Conservation (phyloP, 2,329 filamentous ascomycete genomes). For the Parafenestella ontariensis region DNA sequence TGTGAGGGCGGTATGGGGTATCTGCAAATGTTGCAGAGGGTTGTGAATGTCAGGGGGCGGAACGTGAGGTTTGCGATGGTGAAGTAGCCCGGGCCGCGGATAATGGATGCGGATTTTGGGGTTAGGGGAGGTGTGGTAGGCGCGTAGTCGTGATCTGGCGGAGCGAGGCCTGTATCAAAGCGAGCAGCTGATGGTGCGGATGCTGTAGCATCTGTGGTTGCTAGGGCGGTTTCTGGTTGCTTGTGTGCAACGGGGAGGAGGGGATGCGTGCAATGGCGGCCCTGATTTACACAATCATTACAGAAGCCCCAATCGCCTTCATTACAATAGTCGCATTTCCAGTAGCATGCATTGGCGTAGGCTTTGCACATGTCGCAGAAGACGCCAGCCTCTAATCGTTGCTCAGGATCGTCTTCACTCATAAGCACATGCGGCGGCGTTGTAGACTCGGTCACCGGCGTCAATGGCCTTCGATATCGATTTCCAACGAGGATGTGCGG, state of each 20-base stretch:
- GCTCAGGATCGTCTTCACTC: conserved; percentile 71
- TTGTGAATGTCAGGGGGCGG: conserved; percentile 73
- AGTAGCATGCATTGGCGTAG: conserved; percentile 84
- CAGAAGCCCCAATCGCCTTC: conserved; percentile 96
- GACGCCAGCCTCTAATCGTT: conserved; percentile 76
- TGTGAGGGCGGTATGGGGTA: conserved; percentile 73
- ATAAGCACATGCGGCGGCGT: conserved; percentile 42
- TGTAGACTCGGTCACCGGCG: conserved; percentile 29
- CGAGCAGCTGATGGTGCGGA: conserved; percentile 24
- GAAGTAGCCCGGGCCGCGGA: conserved; percentile 41
- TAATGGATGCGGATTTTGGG: conserved; percentile 54
- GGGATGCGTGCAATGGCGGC: conserved; percentile 80
- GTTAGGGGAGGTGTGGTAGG: conserved; percentile 48
- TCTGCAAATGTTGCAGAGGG: conserved; percentile 79
- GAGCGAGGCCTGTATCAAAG: conserved; percentile 29
- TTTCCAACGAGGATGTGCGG: conserved; percentile 62
- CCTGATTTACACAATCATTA: conserved; percentile 83
- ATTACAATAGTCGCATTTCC: conserved; percentile 87
- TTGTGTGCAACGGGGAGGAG: conserved; percentile 77
- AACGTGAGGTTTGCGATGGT: conserved; percentile 56
- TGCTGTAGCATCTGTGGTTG: conserved; percentile 9
- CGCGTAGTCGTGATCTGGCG: conserved; percentile 32
- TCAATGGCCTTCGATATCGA: conserved; percentile 49
- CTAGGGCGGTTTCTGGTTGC: conserved; percentile 21
- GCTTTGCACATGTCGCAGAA: conserved; percentile 81